Evolutionary conservation across 345 rosid genomes (phyloP).

Genomic region (Camelina sativa): DNA sequence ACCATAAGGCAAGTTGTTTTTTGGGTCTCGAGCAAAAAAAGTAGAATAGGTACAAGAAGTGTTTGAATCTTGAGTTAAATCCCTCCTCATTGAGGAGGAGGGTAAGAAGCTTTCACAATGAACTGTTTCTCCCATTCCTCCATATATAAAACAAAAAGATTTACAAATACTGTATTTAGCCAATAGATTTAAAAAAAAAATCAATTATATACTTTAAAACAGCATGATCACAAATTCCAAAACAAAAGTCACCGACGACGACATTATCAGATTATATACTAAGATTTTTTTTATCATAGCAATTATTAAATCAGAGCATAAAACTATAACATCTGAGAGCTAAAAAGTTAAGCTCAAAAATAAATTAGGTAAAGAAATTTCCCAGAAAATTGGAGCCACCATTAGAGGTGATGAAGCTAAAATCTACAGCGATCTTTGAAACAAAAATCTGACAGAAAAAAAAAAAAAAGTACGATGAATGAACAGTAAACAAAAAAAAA

Average conservation of each 20-base stretch:
- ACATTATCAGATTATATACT: no score
- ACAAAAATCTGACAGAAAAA: conserved; percentile 21
- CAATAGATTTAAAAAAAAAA: background rate
- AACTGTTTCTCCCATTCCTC: conserved; percentile 82
- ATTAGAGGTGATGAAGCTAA: conserved; percentile 27
- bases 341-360: background rate
- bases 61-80: conserved; percentile 71
- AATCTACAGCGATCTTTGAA: conserved; percentile 19
- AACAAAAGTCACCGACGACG: no score
- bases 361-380: background rate
- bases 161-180: background rate
- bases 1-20: conserved; percentile 44
- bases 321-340: no score
- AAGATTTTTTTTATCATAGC: no score
- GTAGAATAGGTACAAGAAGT: conserved; percentile 69
- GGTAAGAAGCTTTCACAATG: conserved; percentile 73
- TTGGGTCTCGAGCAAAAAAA: conserved; percentile 47
- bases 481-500: conserved; percentile 30
- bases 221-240: no score
- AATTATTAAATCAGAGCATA: no score
- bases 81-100: conserved; percentile 57
- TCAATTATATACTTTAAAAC: background rate
- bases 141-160: background rate
- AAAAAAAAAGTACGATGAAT: conserved; percentile 36
- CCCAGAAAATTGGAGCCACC: conserved; percentile 35